These are phyloP conservation scores for Carex myosuroides DNA, from an alignment of 176 grass and related monocot species.

Conservation along the genomic window DNA sequence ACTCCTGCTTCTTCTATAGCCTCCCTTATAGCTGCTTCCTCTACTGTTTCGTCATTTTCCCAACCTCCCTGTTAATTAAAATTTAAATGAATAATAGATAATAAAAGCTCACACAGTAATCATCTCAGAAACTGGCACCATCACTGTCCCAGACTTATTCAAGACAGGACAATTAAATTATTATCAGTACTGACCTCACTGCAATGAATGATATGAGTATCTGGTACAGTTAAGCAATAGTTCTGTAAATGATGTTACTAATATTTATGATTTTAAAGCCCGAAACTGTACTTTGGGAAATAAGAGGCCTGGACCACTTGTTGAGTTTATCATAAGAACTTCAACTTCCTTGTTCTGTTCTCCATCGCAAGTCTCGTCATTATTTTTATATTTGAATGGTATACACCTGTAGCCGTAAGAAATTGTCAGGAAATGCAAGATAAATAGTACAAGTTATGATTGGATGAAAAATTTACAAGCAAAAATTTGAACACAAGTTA, in stretches of 20 bases:
- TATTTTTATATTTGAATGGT: slow-evolving; percentile 69
- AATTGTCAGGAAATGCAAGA: background rate
- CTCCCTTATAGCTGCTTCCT: slow-evolving; percentile 82
- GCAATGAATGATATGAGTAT: background rate
- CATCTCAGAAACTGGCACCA: background rate
- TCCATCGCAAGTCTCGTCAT: slow-evolving; percentile 7
- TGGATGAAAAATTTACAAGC: background rate
- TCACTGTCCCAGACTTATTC: background rate
- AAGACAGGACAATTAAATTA: background rate
- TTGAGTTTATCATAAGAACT: slow-evolving; percentile 98
- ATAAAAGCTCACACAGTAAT: background rate
- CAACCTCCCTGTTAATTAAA: slow-evolving; percentile 68
- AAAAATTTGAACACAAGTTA: background rate
- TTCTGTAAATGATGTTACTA: background rate
- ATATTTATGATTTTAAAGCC: background rate
- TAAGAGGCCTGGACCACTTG: slow-evolving; percentile 74
- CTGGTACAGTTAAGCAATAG: background rate
- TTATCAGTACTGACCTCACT: background rate
- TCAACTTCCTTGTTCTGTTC: slow-evolving; percentile 47
- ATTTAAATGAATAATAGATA: background rate
- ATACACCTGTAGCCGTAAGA: slow-evolving; percentile 52
- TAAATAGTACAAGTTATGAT: background rate
- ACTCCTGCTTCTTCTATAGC: slow-evolving; percentile 97
- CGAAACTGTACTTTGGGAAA: slow-evolving; percentile 75
- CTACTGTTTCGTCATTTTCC: slow-evolving; percentile 99